Conservation (phyloP, 208 protist species). For the Leishmania mexicana region DNA sequence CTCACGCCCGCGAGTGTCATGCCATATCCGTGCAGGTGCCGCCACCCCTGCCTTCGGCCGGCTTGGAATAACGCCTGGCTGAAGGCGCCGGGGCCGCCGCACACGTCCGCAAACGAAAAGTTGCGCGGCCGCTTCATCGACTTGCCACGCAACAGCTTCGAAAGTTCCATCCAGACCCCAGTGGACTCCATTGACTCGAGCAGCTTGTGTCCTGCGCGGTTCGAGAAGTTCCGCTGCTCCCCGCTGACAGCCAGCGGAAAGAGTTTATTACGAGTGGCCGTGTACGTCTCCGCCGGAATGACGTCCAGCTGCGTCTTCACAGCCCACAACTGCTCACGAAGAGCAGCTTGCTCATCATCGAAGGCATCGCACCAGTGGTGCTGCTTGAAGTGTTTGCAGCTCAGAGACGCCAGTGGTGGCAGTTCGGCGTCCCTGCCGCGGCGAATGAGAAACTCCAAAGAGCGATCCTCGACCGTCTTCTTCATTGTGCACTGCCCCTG, state of each 20-base stretch:
- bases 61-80: slow-evolving; percentile 73
- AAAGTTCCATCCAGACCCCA: slow-evolving; percentile 65
- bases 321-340: slow-evolving; percentile 53
- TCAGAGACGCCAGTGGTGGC: slow-evolving; percentile 45
- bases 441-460: slow-evolving; percentile 68
- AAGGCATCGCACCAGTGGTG: slow-evolving; percentile 79
- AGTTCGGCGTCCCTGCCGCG: slow-evolving; percentile 28
- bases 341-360: slow-evolving; percentile 52
- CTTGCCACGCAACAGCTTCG: slow-evolving; percentile 25
- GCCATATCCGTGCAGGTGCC: slow-evolving; percentile 69
- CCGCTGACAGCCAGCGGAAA: slow-evolving; percentile 70
- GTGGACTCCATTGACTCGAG: slow-evolving; percentile 83
- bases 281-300: slow-evolving; percentile 48
- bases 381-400: slow-evolving; percentile 24
- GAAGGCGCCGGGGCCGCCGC: slow-evolving; percentile 91
- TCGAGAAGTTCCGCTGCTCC: slow-evolving; percentile 55
- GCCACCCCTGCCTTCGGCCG: slow-evolving; percentile 36
- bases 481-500: neutral
- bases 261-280: slow-evolving; percentile 51
- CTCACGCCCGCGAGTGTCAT: slow-evolving; percentile 77
- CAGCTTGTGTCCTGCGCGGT: slow-evolving; percentile 93
- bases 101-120: slow-evolving; percentile 87
- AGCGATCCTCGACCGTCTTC: slow-evolving; percentile 61
- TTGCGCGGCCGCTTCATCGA: slow-evolving; percentile 14
- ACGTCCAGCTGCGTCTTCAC: slow-evolving; percentile 69